Evolutionary conservation across 192 early-diverging fungal species (phyloP).

Genomic region (Funneliformis mosseae): DNA sequence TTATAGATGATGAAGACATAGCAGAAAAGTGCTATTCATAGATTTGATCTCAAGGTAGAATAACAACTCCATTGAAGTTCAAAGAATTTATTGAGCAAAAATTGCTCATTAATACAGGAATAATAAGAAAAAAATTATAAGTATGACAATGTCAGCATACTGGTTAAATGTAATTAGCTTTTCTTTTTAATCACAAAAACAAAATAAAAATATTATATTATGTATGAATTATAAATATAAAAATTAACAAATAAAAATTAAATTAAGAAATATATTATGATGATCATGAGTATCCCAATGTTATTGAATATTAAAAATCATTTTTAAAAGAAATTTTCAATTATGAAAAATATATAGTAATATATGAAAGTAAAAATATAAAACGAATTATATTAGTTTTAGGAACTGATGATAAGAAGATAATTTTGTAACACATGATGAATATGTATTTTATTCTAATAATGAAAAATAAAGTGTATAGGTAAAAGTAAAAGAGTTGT

Average conservation of each 20-base stretch:
- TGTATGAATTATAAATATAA: not conserved
- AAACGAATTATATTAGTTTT: not conserved
- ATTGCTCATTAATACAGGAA: too few relatives aligned
- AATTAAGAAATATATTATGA: slow-evolving; percentile 27
- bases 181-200: too few relatives aligned
- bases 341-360: too few relatives aligned
- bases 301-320: slow-evolving; percentile 29
- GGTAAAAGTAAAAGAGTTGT: not conserved
- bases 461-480: not conserved
- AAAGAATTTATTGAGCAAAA: too few relatives aligned
- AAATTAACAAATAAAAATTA: not conserved
- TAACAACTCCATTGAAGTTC: not conserved
- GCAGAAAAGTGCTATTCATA: too few relatives aligned
- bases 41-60: too few relatives aligned
- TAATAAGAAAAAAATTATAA: too few relatives aligned
- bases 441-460: slow-evolving; percentile 23
- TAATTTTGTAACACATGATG: not conserved
- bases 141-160: too few relatives aligned
- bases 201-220: not conserved
- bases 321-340: not conserved
- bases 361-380: not conserved
- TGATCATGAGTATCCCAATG: slow-evolving; percentile 36
- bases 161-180: too few relatives aligned
- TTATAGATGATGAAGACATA: not conserved
- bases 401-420: not conserved